A percentile compares a stretch with the other conserved stretches of the same genome.
These are phyloP conservation scores for Hypoxylon sp. DNA, from an alignment of 2,329 filamentous ascomycete species.

Conservation along the genomic window DNA sequence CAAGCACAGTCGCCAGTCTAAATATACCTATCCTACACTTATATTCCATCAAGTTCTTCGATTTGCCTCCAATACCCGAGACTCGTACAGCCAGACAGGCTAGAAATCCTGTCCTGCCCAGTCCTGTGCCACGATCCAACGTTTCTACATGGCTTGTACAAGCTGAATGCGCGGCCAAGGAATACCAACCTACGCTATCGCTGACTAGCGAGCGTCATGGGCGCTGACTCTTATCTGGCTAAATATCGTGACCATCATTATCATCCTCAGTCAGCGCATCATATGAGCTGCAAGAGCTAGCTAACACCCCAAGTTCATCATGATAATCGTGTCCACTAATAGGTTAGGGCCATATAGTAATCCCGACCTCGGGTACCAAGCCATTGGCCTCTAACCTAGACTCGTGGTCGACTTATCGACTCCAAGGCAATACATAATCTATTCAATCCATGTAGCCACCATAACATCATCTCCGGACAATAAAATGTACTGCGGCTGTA, in stretches of 20 bases:
- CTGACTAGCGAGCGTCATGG: slow-evolving; percentile 29
- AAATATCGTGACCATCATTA: slow-evolving; percentile 28
- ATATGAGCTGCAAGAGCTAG: slow-evolving; percentile 35
- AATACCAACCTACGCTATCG: slow-evolving; percentile 17
- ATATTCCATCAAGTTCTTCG: neutral
- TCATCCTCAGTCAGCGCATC: slow-evolving; percentile 41
- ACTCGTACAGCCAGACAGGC: neutral
- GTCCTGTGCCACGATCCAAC: slow-evolving; percentile 7
- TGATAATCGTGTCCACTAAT: slow-evolving; percentile 33
- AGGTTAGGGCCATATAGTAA: slow-evolving; percentile 24
- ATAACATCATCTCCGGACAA: neutral
- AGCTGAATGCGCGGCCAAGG: slow-evolving; percentile 28
- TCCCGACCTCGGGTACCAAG: slow-evolving; percentile 28
- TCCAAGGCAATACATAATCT: neutral
- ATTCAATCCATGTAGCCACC: neutral
- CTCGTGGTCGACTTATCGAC: slow-evolving; percentile 28
- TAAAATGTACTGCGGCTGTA: slow-evolving; percentile 33
- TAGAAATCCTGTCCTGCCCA: neutral
- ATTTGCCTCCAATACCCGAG: slow-evolving; percentile 10
- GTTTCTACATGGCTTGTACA: slow-evolving; percentile 2
- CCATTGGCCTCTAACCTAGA: slow-evolving; percentile 7
- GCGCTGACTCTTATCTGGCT: slow-evolving; percentile 30
- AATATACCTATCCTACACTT: neutral
- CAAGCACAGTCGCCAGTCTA: slow-evolving; percentile 1
- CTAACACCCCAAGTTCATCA: slow-evolving; percentile 30